These are phyloP conservation scores for Talaromyces adpressus DNA, from an alignment of 495 filamentous ascomycete genomes.

Conservation along the genomic window DNA sequence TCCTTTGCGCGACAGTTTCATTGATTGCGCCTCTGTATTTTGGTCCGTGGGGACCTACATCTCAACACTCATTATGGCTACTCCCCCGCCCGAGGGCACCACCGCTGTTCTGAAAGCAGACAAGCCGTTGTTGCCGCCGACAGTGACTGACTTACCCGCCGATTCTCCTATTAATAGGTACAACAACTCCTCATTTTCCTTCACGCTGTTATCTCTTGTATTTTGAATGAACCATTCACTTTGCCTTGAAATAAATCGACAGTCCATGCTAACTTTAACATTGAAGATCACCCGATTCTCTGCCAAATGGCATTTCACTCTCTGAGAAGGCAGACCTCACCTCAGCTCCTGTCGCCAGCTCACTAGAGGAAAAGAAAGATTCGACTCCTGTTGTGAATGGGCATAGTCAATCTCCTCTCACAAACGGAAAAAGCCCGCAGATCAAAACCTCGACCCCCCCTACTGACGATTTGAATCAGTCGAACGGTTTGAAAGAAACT, in stretches of 20 bases:
- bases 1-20: not conserved
- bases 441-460: constrained; percentile 13
- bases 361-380: not conserved
- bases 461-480: constrained; percentile 33
- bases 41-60: constrained; percentile 8
- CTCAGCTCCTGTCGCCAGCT: constrained; percentile 10
- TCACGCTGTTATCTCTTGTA: not conserved
- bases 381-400: constrained; percentile 22
- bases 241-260: not conserved
- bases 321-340: not conserved
- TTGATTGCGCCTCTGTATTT: not conserved
- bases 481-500: constrained; percentile 6
- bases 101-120: constrained; percentile 32
- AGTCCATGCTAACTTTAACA: not conserved
- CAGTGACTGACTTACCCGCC: constrained; percentile 31
- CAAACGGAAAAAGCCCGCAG: constrained; percentile 19
- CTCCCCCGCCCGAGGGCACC: constrained; percentile 40
- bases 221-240: not conserved
- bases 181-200: not conserved
- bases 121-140: constrained; percentile 39
- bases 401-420: constrained; percentile 16
- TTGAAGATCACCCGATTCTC: constrained; percentile 6
- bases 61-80: constrained; percentile 32
- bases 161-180: constrained; percentile 12
- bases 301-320: not conserved